Evolutionary conservation across 2,329 filamentous ascomycete genomes (phyloP), one percentile per base, ranked within the genome.

Genomic region (Penicillium concentricum): DNA sequence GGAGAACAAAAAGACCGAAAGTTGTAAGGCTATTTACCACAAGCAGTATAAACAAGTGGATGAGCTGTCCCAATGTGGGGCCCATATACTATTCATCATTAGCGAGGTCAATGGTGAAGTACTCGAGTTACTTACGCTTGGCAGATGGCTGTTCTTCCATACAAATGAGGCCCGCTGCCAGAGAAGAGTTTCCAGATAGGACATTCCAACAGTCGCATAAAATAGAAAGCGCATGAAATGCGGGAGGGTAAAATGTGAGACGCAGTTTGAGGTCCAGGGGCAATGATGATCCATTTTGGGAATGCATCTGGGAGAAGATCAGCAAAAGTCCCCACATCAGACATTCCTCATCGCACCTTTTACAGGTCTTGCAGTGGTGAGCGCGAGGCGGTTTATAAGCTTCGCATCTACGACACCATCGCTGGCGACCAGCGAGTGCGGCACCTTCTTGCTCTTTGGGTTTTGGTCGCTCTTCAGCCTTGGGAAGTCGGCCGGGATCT

Each of bases 241-340:
- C 2, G 85, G 85, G 58, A 86, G 82, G 0, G 84, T 87, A 61
- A 82, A 82, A 70, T 87, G 81, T 41, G 85, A 87, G 51, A 88
- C 84, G 65, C 85, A 88, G 65, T 87, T 87, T 34, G 74, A 76
- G 24, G 84, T 87, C 85, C 85, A 88, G 7, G 85, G 84, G 67
- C 85, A 88, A 68, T 88, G 85, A 67, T 87, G 84, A 68, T 87
- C 84, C 84, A 86, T 86, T 70, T 85, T 86, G 0, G 83, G 83
- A 48, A 87, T 81, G 63, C 84, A 86, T 72, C 82, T 84, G 48
- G 16, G 26, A 15, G 13, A 18, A n/a, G 12, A 48, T 67, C 18
- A 67, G 60, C 46, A 35, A 30, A 38, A 16, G 7, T 39, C 1
- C n/a, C 41, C 8, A 18, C 16, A 22, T 18, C 8, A 32, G n/a